Evolutionary conservation across 2,329 filamentous ascomycete genomes (phyloP).

Genomic region (Fusarium circinatum): DNA sequence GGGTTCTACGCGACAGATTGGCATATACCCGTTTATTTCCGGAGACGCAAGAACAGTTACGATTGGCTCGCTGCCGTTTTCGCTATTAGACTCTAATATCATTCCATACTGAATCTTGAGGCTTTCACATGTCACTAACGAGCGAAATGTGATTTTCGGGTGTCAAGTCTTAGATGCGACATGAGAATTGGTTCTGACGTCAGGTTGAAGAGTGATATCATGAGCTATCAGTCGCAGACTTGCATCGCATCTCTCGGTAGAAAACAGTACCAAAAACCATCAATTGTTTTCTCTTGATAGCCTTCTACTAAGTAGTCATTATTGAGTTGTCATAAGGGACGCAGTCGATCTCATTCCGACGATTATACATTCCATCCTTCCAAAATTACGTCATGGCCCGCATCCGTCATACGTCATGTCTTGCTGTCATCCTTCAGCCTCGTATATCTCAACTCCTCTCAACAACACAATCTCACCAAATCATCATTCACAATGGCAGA

Average conservation of each 20-base stretch:
- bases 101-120: not conserved
- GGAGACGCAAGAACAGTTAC: not conserved
- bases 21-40: not conserved
- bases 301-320: fast-evolving
- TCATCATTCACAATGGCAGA: slow-evolving; percentile 21
- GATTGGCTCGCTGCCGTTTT: not conserved
- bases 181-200: not conserved
- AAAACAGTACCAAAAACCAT: too few relatives aligned
- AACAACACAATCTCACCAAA: not conserved
- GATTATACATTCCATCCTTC: not conserved
- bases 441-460: not conserved
- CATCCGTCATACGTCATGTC: slow-evolving; percentile 18
- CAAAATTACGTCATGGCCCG: slow-evolving; percentile 17
- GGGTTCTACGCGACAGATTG: not conserved
- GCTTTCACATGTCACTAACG: not conserved
- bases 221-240: not conserved
- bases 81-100: not conserved
- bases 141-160: fast-evolving
- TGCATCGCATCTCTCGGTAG: fast-evolving
- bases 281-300: too few relatives aligned
- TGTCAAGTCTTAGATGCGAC: fast-evolving
- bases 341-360: not conserved
- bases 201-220: not conserved
- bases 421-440: not conserved
- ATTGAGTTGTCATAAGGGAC: not conserved